Conservation (phyloP, 2,329 filamentous ascomycete species). For the Claviceps purpurea region DNA sequence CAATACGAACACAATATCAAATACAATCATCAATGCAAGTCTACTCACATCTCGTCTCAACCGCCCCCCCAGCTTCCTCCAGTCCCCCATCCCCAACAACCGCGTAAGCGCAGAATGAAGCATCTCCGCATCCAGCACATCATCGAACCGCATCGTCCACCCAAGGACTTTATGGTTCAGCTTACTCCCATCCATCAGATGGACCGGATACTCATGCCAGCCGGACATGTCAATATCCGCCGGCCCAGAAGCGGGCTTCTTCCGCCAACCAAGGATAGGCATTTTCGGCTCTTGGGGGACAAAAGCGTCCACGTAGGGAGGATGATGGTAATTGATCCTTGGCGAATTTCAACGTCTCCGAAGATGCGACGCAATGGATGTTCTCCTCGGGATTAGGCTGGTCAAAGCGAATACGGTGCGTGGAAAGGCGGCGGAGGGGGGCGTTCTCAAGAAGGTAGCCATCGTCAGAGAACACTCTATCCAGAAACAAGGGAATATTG, state of each 20-base stretch:
- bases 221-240: not conserved
- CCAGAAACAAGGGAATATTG: too few species aligned
- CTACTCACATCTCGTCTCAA: constrained; percentile 22
- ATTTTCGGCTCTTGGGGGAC: not conserved
- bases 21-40: too few species aligned
- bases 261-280: not conserved
- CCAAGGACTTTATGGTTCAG: constrained; percentile 2
- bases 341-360: not conserved
- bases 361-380: not conserved
- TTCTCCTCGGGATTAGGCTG: too few species aligned
- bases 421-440: too few species aligned
- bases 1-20: too few species aligned
- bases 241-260: not conserved
- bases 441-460: too few species aligned
- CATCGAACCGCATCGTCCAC: constrained; percentile 3
- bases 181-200: not conserved
- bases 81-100: constrained; percentile 26
- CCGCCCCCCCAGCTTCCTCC: constrained; percentile 31
- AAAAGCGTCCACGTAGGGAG: too few species aligned
- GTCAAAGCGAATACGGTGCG: too few species aligned
- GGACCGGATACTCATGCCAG: constrained; percentile 2
- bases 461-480: too few species aligned
- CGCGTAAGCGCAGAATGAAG: constrained; percentile 20
- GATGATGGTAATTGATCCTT: too few species aligned
- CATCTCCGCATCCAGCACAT: constrained; percentile 23